Evolutionary conservation across 345 rosid species (phyloP), one percentile per base, ranked within the genome.

Genomic region (Sisymbrium altissimum): DNA sequence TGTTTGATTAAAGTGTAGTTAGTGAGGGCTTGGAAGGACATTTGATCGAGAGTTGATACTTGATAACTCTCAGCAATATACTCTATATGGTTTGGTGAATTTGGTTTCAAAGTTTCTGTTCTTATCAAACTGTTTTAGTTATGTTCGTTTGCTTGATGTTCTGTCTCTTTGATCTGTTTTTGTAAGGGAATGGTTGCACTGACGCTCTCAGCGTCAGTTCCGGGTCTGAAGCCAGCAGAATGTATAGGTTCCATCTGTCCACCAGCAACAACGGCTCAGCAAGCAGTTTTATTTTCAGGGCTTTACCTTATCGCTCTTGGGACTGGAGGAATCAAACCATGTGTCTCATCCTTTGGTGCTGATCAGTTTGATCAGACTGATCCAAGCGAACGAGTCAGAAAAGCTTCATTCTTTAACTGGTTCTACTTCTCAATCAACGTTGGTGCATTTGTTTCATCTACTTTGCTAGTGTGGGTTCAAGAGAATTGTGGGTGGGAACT

Each of bases 331-430:
- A 82, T 86, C 50, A 88, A 84, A 73, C 90, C 90, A 36, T 85
- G 87, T 48, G 88, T 85, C 32, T 86, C 89, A 9, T 83, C 90
- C 21, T 85, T 81, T 50, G 87, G 86, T 10, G 87, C 86, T 7
- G 89, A 88, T 78, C 88, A 86, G 66, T 88, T 86, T 33, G 91
- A 82, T 56, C 79, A 85, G 5, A 70, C 82, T 0, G 83, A 83
- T 25, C 76, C 76, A 30, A 17, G 10, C 0, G 90, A 86, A 79
- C 79, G 82, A 78, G 71, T 68, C 15, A 78, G 78, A 66, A 84
- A 83, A 66, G 68, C 80, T 44, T 84, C 86, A 9, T 86, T 86
- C 86, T 84, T 86, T 68, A 84, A 82, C 45, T 86, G 86, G 90
- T 83, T 86, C 43, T 83, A 81, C 64, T 77, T 88, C 58, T 82